Conservation (phyloP, 108 stramenopile genomes). For the Cyclotella sp. region DNA sequence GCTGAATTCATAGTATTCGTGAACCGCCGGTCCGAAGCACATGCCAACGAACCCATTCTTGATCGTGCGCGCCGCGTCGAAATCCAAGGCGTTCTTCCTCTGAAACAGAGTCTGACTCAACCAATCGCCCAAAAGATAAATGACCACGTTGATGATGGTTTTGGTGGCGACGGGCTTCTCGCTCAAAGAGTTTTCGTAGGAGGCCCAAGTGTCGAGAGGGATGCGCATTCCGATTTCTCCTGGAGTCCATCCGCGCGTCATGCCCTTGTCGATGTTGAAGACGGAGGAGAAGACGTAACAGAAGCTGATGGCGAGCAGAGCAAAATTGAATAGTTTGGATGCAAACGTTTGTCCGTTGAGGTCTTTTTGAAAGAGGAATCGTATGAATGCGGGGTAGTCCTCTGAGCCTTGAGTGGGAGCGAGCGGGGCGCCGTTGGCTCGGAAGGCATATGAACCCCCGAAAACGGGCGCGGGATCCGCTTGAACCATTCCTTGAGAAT, state of each 20-base stretch:
- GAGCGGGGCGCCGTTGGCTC: not conserved
- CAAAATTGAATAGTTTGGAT: conserved; percentile 74
- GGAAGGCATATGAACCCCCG: too few relatives aligned
- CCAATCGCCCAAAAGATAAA: conserved; percentile 95
- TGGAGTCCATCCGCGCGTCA: conserved; percentile 88
- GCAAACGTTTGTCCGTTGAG: conserved; percentile 49
- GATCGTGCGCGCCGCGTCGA: conserved; percentile 83
- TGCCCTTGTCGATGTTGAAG: conserved; percentile 81
- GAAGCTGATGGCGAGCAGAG: conserved; percentile 73
- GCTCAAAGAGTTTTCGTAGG: conserved; percentile 80
- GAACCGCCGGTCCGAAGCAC: conserved; percentile 93
- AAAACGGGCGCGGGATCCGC: not conserved
- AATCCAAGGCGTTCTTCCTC: conserved; percentile 84
- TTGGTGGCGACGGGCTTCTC: conserved; percentile 91
- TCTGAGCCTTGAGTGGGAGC: not conserved
- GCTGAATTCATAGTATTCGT: conserved; percentile 94
- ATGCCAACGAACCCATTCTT: conserved; percentile 93
- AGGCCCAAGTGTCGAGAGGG: conserved; percentile 90
- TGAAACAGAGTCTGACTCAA: conserved; percentile 88
- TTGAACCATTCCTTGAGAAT: conserved; percentile 11
- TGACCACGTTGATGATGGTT: conserved; percentile 94
- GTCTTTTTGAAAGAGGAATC: conserved; percentile 42
- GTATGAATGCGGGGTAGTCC: conserved; percentile 45
- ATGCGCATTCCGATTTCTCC: conserved; percentile 82
- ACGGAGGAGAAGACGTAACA: conserved; percentile 78